A percentile compares a stretch with the other conserved stretches of the same genome.
These are phyloP conservation scores for Penicillium nordicum DNA, from an alignment of 2,329 filamentous ascomycete species.

Conservation along the genomic window DNA sequence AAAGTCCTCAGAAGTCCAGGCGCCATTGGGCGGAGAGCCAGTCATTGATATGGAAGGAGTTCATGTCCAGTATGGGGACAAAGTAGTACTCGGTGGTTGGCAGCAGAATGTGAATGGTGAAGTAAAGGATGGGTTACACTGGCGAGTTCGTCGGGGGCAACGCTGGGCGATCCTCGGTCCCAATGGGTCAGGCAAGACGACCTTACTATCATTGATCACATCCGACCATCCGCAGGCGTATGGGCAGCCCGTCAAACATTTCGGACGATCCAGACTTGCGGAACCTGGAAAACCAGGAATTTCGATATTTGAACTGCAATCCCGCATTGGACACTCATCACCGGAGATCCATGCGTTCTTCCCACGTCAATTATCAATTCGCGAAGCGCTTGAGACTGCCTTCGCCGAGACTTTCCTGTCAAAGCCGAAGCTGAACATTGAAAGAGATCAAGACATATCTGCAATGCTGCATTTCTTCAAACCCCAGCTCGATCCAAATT, in stretches of 20 bases:
- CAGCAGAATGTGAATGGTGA: constrained; percentile 54
- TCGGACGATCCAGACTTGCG: constrained; percentile 76
- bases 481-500: constrained; percentile 65
- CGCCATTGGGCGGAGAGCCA: constrained; percentile 55
- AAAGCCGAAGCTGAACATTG: constrained; percentile 60
- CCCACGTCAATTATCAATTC: constrained; percentile 69
- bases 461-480: constrained; percentile 74
- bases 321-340: constrained; percentile 84
- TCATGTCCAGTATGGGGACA: constrained; percentile 73
- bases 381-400: constrained; percentile 75
- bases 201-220: constrained; percentile 83
- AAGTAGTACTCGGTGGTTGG: constrained; percentile 79
- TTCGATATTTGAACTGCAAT: constrained; percentile 89
- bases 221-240: constrained; percentile 97
- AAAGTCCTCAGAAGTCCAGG: background rate
- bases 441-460: constrained; percentile 60
- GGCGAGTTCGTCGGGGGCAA: constrained; percentile 78
- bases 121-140: constrained; percentile 64
- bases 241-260: constrained; percentile 79
- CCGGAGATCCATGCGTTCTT: constrained; percentile 94
- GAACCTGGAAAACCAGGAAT: constrained; percentile 68
- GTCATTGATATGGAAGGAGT: constrained; percentile 87
- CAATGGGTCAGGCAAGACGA: constrained; percentile 94
- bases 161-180: constrained; percentile 91
- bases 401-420: constrained; percentile 85